These are phyloP conservation scores for Abrus precatorius DNA, from an alignment of 306 rosid genomes.

Conservation along the genomic window DNA sequence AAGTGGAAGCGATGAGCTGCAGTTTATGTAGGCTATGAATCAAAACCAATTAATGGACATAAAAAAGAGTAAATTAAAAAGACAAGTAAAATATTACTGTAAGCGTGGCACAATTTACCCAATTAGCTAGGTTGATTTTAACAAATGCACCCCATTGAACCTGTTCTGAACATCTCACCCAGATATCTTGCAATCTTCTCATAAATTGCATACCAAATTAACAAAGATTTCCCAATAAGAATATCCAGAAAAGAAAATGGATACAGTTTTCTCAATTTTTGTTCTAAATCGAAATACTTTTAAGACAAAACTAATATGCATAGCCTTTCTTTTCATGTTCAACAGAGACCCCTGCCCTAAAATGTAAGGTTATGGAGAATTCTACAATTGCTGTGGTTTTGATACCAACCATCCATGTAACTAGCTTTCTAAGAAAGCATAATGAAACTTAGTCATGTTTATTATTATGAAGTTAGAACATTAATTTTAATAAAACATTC, in stretches of 20 bases:
- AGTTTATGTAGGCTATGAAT: neutral
- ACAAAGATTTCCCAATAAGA: neutral
- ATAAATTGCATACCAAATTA: neutral
- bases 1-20: too few species aligned
- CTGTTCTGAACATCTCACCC: neutral
- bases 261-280: neutral
- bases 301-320: neutral
- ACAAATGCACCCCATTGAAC: neutral
- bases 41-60: neutral
- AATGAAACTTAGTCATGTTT: neutral
- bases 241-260: neutral
- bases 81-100: too few species aligned
- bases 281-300: neutral
- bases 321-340: neutral
- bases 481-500: too few species aligned
- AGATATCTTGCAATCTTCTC: neutral
- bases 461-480: too few species aligned
- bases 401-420: neutral
- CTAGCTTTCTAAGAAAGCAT: neutral
- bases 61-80: neutral
- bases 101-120: too few species aligned
- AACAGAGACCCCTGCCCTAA: neutral
- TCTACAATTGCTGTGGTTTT: neutral
- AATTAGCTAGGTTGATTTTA: too few species aligned
- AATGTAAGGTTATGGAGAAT: slow-evolving; percentile 13